phyloP scores from a whole-genome alignment of 2,329 filamentous ascomycete species.

The Aureobasidium sp. region DNA sequence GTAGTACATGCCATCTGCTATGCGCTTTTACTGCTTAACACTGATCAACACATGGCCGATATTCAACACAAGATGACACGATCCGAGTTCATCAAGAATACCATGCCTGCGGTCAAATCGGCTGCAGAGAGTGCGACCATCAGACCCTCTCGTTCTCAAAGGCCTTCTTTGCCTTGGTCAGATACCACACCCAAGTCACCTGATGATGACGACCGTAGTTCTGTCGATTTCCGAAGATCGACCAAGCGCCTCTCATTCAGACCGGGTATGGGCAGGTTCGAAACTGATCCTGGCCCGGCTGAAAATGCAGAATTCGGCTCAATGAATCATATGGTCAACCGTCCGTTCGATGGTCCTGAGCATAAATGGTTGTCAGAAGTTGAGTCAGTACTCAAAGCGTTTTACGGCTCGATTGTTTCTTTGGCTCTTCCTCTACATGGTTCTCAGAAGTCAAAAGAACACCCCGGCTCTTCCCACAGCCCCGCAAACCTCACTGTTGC shows the following conservation, averaged over 20 bases:
- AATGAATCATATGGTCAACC: constrained; percentile 68
- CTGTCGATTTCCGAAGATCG: constrained; percentile 27
- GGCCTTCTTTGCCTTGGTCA: constrained; percentile 24
- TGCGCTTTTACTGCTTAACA: constrained; percentile 89
- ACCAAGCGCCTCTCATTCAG: constrained; percentile 35
- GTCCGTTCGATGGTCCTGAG: constrained; percentile 63
- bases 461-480: constrained; percentile 12
- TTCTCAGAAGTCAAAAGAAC: constrained; percentile 40
- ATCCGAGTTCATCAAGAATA: constrained; percentile 92
- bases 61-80: constrained; percentile 96
- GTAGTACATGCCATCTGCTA: constrained; percentile 97
- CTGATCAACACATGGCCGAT: constrained; percentile 88
- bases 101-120: constrained; percentile 76
- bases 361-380: constrained; percentile 83
- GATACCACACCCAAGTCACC: constrained; percentile 18
- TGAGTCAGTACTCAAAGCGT: constrained; percentile 83
- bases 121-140: constrained; percentile 43
- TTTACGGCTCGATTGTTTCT: constrained; percentile 81
- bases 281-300: constrained; percentile 13
- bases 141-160: constrained; percentile 14
- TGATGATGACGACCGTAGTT: constrained; percentile 22
- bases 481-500: constrained; percentile 53
- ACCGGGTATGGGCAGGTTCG: constrained; percentile 27
- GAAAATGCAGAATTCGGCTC: constrained; percentile 34
- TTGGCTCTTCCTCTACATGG: constrained; percentile 82